A percentile compares a stretch with the other conserved stretches of the same genome.
Evolutionary conservation across 2,329 filamentous ascomycete genomes (phyloP).

Genomic region (Trichoderma pleuroti): DNA sequence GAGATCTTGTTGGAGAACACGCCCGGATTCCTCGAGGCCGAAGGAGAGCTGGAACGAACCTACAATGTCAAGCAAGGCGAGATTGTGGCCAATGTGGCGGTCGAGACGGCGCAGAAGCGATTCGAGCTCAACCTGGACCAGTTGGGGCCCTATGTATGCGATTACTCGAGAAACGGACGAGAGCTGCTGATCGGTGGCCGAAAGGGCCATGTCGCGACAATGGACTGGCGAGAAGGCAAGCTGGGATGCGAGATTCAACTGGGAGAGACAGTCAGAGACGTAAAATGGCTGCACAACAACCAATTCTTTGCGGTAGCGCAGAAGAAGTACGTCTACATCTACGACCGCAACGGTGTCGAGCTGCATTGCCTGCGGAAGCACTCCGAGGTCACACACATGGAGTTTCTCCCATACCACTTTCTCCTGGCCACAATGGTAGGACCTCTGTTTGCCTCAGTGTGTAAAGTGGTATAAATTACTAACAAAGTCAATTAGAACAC

Average conservation of each 20-base stretch:
- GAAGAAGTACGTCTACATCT: constrained; percentile 96
- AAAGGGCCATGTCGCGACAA: constrained; percentile 92
- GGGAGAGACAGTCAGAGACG: constrained; percentile 84
- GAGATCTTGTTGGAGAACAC: constrained; percentile 91
- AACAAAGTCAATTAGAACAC: constrained; percentile 52
- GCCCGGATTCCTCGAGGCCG: constrained; percentile 80
- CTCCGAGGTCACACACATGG: constrained; percentile 86
- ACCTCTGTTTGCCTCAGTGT: no score
- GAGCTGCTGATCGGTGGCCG: constrained; percentile 80
- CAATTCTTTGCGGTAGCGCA: constrained; percentile 93
- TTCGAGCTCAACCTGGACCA: constrained; percentile 83
- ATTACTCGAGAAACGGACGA: constrained; percentile 87
- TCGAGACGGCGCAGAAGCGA: constrained; percentile 86
- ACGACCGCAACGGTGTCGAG: constrained; percentile 86
- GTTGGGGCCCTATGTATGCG: constrained; percentile 81
- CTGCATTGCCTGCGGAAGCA: constrained; percentile 88
- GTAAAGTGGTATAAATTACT: neutral
- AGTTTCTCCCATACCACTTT: constrained; percentile 96
- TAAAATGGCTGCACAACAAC: constrained; percentile 90
- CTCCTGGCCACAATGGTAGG: constrained; percentile 79
- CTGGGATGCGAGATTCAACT: constrained; percentile 88
- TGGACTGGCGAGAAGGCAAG: constrained; percentile 94
- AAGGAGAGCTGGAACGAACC: constrained; percentile 83
- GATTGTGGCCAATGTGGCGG: constrained; percentile 67
- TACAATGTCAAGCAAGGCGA: constrained; percentile 91